Evolutionary conservation across 2,329 filamentous ascomycete genomes (phyloP), one percentile per base, ranked within the genome.

Genomic region (Myriosclerotinia scirpicola): DNA sequence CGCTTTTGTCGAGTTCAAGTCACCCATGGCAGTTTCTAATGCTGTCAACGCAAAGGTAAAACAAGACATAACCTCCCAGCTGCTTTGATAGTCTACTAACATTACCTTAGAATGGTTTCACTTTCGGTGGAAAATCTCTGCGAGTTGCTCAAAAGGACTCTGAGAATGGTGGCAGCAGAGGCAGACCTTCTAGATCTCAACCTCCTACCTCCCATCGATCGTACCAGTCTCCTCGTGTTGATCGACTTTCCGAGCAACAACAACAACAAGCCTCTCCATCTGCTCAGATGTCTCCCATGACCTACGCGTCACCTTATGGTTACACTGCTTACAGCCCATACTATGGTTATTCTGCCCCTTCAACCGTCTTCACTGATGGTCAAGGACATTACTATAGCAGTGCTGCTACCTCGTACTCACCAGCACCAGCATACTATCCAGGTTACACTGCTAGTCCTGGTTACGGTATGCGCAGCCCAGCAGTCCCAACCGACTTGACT

Each of bases 1-100:
- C 67, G 77, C 75, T 15, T 79, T 78, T 63, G 68, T 79, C 54
- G 73, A 78, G 56, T 79, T 75, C 59, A 53, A 55, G n/a, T 59
- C 71, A 42, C 54, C 64, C 26, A 54, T 69, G 15, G 59, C 71
- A 53, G 74, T 73, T 48, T 63, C 67, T 26, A 68, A 59, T n/a
- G 70, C 71, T 22, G 67, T 75, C 9, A 40, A 54, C 7, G 65
- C 64, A 11, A 71, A 72, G 72, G 74, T 76, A 68, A 66, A 66
- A 26, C 22, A 67, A 69, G 56, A 38, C 12, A 34, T 17, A 2
- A 12, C 5, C 2, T 9, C 15, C 11, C 42, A 26, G 3, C 3
- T 22, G 12, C n/a, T 44, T 34, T 15, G 20, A 17, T 8, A 11
- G 8, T 54, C 26, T 34, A 20, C 64, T 65, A 44, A 65, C 8